Evolutionary conservation across 2,329 filamentous ascomycete species (phyloP), one percentile per base, ranked within the genome.

Genomic region (Shiraia sp.): DNA sequence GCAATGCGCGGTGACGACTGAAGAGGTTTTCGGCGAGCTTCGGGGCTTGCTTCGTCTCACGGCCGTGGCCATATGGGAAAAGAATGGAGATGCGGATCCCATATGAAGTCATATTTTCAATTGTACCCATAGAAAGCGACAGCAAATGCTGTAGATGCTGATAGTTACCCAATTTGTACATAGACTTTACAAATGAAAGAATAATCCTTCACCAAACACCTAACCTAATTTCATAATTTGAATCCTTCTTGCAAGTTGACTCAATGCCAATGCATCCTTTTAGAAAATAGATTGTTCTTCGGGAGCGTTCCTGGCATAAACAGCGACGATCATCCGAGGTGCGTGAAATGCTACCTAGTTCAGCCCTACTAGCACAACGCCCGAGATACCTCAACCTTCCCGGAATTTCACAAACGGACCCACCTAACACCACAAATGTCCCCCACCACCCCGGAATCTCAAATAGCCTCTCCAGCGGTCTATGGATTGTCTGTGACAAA

Each of bases 401-500:
- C n/a, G n/a, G n/a, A n/a, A n/a, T n/a, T n/a, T n/a, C 15, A 17
- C 17, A 8, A 17, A 13, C 13, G 15, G 32, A 44, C 37, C 10
- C 26, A 39, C 17, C 8, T 15, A 17, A 16, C 36, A 13, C 23
- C n/a, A 34, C 44, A 37, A 27, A 57, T 47, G 46, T 31, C 42
- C 16, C 9, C 31, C 5, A 29, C 32, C 19, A 14, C 4, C 19
- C 13, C 29, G n/a, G 7, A 12, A 7, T 19, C 36, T 22, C 29
- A 33, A 9, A 2, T 7, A 25, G 7, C 17, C 26, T 25, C 27
- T 6, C 58, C 57, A 3, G 32, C 17, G 5, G 51, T 67, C 6
- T 45, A 63, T 35, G 66, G 66, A 28, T 12, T 64, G 24, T 55
- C 52, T 7, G 40, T 68, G 6, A 61, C 61, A 1, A 42, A 57